A percentile compares a stretch with the other conserved stretches of the same genome.
Conservation (phyloP, 225 moss, liverwort and hornwort species). For the Climacium dendroides region DNA sequence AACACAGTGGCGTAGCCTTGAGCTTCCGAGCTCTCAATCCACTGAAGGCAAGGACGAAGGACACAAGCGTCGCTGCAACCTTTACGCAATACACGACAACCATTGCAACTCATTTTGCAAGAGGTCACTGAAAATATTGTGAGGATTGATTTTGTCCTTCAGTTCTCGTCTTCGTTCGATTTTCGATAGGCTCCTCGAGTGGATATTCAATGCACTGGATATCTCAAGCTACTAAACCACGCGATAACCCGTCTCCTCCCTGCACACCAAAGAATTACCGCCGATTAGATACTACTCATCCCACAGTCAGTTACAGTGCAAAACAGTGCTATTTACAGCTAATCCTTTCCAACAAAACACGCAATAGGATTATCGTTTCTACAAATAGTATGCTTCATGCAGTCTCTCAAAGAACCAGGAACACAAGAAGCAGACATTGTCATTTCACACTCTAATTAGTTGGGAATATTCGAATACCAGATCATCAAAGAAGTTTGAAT, state of each 20-base stretch:
- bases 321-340: background rate
- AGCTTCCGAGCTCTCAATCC: conserved; percentile 58
- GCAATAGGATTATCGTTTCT: background rate
- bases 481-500: background rate
- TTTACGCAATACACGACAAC: conserved; percentile 65
- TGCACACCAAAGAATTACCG: background rate
- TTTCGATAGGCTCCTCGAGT: background rate
- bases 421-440: background rate
- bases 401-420: background rate
- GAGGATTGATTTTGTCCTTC: background rate
- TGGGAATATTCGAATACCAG: background rate
- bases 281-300: background rate
- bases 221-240: conserved; percentile 7
- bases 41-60: conserved; percentile 62
- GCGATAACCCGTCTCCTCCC: conserved; percentile 30
- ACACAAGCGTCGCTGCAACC: conserved; percentile 63
- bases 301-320: background rate
- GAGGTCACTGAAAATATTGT: background rate
- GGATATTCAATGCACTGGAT: background rate
- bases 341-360: background rate
- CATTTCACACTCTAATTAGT: background rate
- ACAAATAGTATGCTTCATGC: background rate
- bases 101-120: conserved; percentile 68
- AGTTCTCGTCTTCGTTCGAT: background rate
- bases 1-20: conserved; percentile 71